phyloP scores from a whole-genome alignment of 2,329 filamentous ascomycete species.

The Cytospora paraplurivora region DNA sequence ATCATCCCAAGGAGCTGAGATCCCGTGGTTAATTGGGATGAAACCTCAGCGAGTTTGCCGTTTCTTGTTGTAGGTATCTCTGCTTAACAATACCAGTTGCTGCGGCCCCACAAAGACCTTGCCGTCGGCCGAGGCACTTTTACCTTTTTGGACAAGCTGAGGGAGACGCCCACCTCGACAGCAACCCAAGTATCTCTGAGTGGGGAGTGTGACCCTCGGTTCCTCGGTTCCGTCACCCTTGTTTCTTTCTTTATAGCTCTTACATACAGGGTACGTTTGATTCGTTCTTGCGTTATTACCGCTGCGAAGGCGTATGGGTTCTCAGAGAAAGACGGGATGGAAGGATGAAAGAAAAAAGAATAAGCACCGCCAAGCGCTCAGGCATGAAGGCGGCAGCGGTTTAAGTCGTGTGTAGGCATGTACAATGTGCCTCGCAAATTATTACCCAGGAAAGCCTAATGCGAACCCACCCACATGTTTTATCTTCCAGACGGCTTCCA shows the following conservation, averaged over 20 bases:
- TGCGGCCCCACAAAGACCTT: too few species aligned
- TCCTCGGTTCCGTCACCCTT: not conserved
- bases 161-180: not conserved
- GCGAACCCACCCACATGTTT: not conserved
- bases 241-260: not conserved
- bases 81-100: too few species aligned
- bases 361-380: not conserved
- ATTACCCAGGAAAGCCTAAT: not conserved
- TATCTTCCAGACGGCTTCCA: conserved; percentile 25
- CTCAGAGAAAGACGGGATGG: too few species aligned
- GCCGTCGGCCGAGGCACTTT: not conserved
- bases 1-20: too few species aligned
- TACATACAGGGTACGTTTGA: not conserved
- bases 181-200: not conserved
- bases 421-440: not conserved
- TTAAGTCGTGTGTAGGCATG: not conserved
- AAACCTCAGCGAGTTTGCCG: too few species aligned
- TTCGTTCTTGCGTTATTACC: not conserved
- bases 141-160: not conserved
- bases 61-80: too few species aligned
- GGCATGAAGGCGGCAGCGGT: not conserved
- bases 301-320: not conserved
- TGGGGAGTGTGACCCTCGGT: not conserved
- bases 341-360: not conserved
- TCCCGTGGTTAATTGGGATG: too few species aligned